Evolutionary conservation across 768 basidiomycete genomes (phyloP), one percentile per base, ranked within the genome.

Genomic region (Piloderma croceum): DNA sequence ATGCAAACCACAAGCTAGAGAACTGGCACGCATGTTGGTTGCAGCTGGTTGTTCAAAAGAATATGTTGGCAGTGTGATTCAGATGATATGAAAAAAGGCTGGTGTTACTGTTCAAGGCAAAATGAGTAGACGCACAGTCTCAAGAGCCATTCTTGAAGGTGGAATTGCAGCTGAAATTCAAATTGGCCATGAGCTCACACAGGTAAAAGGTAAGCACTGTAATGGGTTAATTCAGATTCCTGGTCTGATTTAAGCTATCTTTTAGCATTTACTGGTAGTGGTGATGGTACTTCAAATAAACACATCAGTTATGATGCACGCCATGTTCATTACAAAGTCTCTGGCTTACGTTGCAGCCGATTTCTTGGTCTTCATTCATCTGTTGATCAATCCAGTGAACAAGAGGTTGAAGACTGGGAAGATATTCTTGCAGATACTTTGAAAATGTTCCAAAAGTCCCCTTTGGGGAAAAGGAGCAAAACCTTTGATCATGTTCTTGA

Each of bases 331-430:
- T 36, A 45, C 10, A 37, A 39, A 2, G 44, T 34, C 1, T 37
- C 40, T 6, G 32, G 34, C 9, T 25, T 20, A 6, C 25, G 31
- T 6, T 18, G 31, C 11, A 47, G 34, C 34, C 31, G 17, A 6
- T 44, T 42, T 18, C 24, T 49, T 24, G 53, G 54, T 2, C 31
- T 57, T 4, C 17, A 25, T 1, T 19, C 31, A 11, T 49, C 44
- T 2, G 17, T 34, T 1, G 46, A 50, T 27, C 54, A 56, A 24
- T 56, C 50, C 4, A 56, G 52, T 21, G 52, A 55, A 25, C 48
- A 39, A 5, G 55, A 58, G 44, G 22, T 58, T 12, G 24, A 35
- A 3, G 46, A 44, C 1, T 53, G 47, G 50, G 32, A 51, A 17
- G 31, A 43, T 3, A 6, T n/a, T n/a, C 31, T 44, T 22, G 10